Evolutionary conservation across 1,284 basidiomycete genomes (phyloP), one percentile per base, ranked within the genome.

Genomic region (Schizophyllum commune): DNA sequence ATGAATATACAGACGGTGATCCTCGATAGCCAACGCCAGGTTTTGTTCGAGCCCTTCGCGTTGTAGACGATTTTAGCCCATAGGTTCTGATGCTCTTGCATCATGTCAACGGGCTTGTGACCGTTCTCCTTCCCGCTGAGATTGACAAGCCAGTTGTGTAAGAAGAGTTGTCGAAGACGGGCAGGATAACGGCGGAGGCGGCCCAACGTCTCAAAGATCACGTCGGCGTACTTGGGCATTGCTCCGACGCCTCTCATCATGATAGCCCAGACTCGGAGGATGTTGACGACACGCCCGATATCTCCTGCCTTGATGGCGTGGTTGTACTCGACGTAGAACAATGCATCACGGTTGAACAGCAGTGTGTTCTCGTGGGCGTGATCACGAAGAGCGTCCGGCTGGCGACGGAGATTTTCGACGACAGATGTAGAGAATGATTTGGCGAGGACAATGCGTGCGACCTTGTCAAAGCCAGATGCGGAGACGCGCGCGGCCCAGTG

Each of bases 241-340:
- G 69, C 68, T 15, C 66, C 66, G 3, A 64, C 64, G 1, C 65
- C 63, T 8, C 68, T 61, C 63, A 73, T 70, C 61, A 68, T 68
- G 13, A 73, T 59, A 68, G 71, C 68, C 59, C 66, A 66, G 39
- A 69, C 61, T 0, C 55, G 32, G 0, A 71, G 56, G 5, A 72
- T 56, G 39, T 68, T 65, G 9, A 72, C 56, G 15, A 72, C 69
- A 4, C 63, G 61, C 1, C 72, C 72, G 19, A 73, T 69, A 58
- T 73, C 71, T 0, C 71, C 71, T 19, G 62, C 55, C 60, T 71
- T 72, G 63, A 73, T 68, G 0, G 69, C 65, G 39, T 57, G 59
- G 1, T 61, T 63, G 32, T 72, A 64, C 8, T 64, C 65, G 7
- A 62, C 60, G 21, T 70, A 69, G 21, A 64, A 53, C 0, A 73